Evolutionary conservation across 768 basidiomycete species (phyloP), one percentile per base, ranked within the genome.

Genomic region (Amanita jacksonii): DNA sequence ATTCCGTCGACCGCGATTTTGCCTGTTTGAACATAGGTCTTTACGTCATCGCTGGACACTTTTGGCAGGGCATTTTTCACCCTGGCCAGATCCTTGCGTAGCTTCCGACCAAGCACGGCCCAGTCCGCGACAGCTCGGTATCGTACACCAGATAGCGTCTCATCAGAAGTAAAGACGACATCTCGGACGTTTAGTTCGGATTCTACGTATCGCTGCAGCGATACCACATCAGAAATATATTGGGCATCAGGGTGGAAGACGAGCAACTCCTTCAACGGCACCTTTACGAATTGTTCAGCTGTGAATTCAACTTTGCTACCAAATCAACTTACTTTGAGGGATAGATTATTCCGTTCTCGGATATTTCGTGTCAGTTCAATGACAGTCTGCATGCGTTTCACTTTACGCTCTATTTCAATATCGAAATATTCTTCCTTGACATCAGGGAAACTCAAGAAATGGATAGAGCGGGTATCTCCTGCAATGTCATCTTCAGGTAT

Each of bases 351-450:
- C 54, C 76, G 77, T 59, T 97, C 92, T 37, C 96, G 85, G 50
- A 97, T 74, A 53, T 81, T 81, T 49, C 96, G 77, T 4, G 85
- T 81, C 51, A 99, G 69, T 41, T 97, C 91, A 51, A 98, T 98
- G 59, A 99, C 84, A 8, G 82, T 74, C 61, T 94, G 92, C 85
- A 99, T 91, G 8, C 92, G 79, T 62, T 85, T 76, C 18, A 98
- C 89, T 65, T 96, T 85, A 38, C 93, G 79, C 65, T 98, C 92
- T 53, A 98, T 92, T 54, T 81, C 82, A 15, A 68, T 77, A 61
- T 99, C 89, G 59, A 96, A 91, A 68, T 98, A 98, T 51, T 93
- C 91, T 53, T 87, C 81, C 58, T 91, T 92, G 41, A 91, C 84
- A 31, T 83, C 75, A 0, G 96, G 96, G 81, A 96, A 98, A 42